Evolutionary conservation across 2,329 filamentous ascomycete genomes (phyloP), one percentile per base, ranked within the genome.

Genomic region (Zymoseptoria ardabiliae): DNA sequence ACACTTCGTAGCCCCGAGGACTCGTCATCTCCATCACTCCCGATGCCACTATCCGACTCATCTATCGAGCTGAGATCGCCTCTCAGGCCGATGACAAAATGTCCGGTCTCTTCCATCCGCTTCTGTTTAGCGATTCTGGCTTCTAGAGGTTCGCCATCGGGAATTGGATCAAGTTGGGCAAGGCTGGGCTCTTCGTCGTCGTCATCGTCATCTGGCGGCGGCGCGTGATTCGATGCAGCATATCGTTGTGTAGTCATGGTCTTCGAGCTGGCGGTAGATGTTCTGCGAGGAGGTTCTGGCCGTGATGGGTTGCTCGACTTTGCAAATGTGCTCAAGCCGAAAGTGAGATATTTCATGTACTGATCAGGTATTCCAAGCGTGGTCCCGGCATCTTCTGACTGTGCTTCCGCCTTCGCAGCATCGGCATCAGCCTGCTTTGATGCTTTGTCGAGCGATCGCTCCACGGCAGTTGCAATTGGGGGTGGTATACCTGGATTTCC

Each of bases 51-150:
- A 19, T 63, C 64, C 20, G 71, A 74, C 0, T 81, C 78, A 56
- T 76, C 70, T 58, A 61, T 70, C 50, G 83, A 79, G 11, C 85
- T 82, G 30, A 89, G 79, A 41, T 86, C 80, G 6, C 87, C 87
- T 63, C 82, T 81, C 5, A 91, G 78, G 0, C 88, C 88, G 58
- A 92, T 82, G 21, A 91, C 75, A 67, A 85, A 92, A 63, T 81
- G 79, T 0, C 80, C 81, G n/a, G 70, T 65, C 58, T 77, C 77
- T 61, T 81, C 78, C 17, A 68, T 69, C 11, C 61, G 70, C 28
- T 76, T 74, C 56, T 79, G 77, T 1, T 63, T 63, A 67, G 85
- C 89, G 55, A 90, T 77, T 67, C 85, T 88, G 63, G 80, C 82
- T 68, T 86, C 80, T 66, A 86, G 78, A 21, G 68, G 61, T 54